phyloP scores from a whole-genome alignment of 2,329 filamentous ascomycete genomes.

The Drechslerella stenobrocha region DNA sequence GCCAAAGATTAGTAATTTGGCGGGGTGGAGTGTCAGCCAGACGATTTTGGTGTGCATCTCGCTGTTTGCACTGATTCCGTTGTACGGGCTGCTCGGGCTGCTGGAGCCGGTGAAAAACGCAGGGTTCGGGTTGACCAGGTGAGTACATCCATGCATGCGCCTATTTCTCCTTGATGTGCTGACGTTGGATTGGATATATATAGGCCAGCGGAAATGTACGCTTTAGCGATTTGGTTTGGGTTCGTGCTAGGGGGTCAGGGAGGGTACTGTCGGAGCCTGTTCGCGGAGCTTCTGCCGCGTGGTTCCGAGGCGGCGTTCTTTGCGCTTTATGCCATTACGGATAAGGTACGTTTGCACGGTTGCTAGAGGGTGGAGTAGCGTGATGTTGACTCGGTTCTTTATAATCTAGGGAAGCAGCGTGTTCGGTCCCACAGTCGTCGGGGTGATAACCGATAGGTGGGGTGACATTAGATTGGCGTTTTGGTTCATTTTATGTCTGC shows the following conservation, averaged over 20 bases:
- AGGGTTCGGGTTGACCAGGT: constrained; percentile 70
- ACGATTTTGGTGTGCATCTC: constrained; percentile 90
- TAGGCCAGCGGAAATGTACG: constrained; percentile 93
- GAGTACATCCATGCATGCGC: background rate
- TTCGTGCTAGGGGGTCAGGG: constrained; percentile 91
- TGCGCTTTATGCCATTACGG: constrained; percentile 93
- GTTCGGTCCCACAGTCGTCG: constrained; percentile 92
- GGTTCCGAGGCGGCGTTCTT: constrained; percentile 96
- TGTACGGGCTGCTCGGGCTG: constrained; percentile 88
- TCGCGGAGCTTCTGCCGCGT: constrained; percentile 88
- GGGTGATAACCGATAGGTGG: constrained; percentile 81
- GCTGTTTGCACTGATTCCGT: constrained; percentile 86
- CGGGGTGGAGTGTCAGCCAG: constrained; percentile 74
- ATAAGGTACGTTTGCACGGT: constrained; percentile 63
- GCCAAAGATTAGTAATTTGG: constrained; percentile 72
- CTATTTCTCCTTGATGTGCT: background rate
- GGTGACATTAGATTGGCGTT: constrained; percentile 85
- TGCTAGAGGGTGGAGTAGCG: background rate
- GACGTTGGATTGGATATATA: constrained; percentile 59
- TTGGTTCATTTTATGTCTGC: constrained; percentile 83
- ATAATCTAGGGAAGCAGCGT: constrained; percentile 62
- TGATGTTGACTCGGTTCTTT: background rate
- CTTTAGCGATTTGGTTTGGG: constrained; percentile 84
- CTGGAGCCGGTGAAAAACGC: constrained; percentile 74
- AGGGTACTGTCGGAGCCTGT: constrained; percentile 88